Percentiles rank a stretch among this genome's conserved stretches.
Conservation (phyloP, 768 basidiomycete genomes). For the Hemileccinum impolitum region DNA sequence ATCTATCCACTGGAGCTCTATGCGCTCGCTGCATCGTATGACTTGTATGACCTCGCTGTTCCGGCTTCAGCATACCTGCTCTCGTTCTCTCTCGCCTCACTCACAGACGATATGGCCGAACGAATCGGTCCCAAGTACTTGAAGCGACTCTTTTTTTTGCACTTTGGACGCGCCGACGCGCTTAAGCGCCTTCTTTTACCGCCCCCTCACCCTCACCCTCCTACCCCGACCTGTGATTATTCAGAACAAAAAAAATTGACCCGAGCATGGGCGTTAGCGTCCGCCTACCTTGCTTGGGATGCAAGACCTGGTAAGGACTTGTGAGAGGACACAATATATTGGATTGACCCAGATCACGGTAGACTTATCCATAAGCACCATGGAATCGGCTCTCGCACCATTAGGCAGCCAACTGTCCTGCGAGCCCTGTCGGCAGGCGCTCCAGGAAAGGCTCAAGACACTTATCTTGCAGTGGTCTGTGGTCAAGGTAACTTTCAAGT, state of each 20-base stretch:
- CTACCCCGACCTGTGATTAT: conserved; percentile 65
- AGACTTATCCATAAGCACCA: conserved; percentile 72
- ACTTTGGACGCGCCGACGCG: conserved; percentile 79
- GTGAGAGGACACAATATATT: neutral
- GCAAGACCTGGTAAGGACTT: conserved; percentile 62
- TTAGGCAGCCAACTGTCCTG: conserved; percentile 67
- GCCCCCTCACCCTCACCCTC: conserved; percentile 74
- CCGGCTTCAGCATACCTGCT: conserved; percentile 72
- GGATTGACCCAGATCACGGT: conserved; percentile 3
- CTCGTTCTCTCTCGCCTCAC: conserved; percentile 59
- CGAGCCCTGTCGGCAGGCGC: conserved; percentile 59
- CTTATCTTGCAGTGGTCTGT: conserved; percentile 75
- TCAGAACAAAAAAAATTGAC: conserved; percentile 75
- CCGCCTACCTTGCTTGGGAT: conserved; percentile 83
- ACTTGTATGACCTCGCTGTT: conserved; percentile 72
- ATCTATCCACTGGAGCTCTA: conserved; percentile 69
- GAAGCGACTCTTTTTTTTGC: conserved; percentile 79
- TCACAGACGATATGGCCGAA: conserved; percentile 69
- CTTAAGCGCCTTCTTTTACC: conserved; percentile 74
- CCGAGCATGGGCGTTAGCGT: conserved; percentile 78
- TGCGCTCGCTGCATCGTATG: conserved; percentile 61
- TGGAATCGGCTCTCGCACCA: conserved; percentile 71
- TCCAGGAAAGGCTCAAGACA: conserved; percentile 64
- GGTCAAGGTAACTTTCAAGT: conserved; percentile 56
- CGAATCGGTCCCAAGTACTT: conserved; percentile 74